These are phyloP conservation scores for Huiozyma naganishii DNA, from an alignment of 805 yeast species.

Conservation along the genomic window DNA sequence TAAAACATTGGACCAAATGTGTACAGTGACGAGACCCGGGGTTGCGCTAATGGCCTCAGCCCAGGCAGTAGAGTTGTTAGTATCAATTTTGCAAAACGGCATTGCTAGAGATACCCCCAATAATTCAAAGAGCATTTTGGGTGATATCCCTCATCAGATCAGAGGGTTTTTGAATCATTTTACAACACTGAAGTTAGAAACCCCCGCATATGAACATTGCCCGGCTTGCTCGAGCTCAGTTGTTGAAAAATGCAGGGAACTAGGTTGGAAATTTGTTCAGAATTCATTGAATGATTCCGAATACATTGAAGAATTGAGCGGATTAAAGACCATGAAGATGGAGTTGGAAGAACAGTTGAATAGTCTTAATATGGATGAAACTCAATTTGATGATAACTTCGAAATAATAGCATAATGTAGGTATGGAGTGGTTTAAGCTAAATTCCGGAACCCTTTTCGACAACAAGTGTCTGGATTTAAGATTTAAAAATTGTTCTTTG, in stretches of 20 bases:
- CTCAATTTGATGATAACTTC: slow-evolving; percentile 6
- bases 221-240: slow-evolving; percentile 75
- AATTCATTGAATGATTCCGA: slow-evolving; percentile 54
- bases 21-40: slow-evolving; percentile 97
- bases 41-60: slow-evolving; percentile 83
- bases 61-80: slow-evolving; percentile 72
- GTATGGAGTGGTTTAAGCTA: too few species aligned
- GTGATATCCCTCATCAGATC: slow-evolving; percentile 79
- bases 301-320: slow-evolving; percentile 69
- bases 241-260: slow-evolving; percentile 35
- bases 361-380: slow-evolving; percentile 22
- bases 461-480: too few species aligned
- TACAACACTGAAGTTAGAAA: slow-evolving; percentile 49
- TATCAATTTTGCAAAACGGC: slow-evolving; percentile 62
- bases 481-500: too few species aligned
- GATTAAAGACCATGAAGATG: slow-evolving; percentile 61
- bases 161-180: slow-evolving; percentile 73
- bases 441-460: too few species aligned
- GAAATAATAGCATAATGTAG: neutral
- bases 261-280: slow-evolving; percentile 77
- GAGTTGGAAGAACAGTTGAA: slow-evolving; percentile 32
- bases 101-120: slow-evolving; percentile 25
- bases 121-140: slow-evolving; percentile 36
- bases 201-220: slow-evolving; percentile 68
- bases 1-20: slow-evolving; percentile 92